Base-by-base conservation (phyloP, 2,329 filamentous ascomycete species). In the Aspergillus tamarii region DNA sequence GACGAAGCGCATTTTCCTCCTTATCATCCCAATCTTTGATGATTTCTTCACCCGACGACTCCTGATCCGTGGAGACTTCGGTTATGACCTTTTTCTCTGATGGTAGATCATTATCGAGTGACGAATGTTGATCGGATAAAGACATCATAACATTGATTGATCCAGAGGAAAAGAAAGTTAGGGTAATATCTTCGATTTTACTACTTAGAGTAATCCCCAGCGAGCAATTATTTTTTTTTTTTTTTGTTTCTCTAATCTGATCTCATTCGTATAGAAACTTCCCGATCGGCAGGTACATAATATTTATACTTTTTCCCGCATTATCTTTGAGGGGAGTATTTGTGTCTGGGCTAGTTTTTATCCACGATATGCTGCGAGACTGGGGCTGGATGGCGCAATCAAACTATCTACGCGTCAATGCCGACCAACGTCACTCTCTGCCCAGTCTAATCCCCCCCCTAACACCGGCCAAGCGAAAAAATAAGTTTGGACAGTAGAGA, bases 351-450 rank as follows among this genome's bases (percentile, higher is more conserved):
- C 52, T 36, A 54, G 30, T 6, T 32, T 53, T 54, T 54, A 54
- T 54, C 52, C 52, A 54, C 19, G 32, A 21, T 36, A 54, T 54
- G 52, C 52, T 54, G 52, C 28, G 52, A 54, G 52, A 54, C 52
- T 54, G 52, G 52, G 52, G 52, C 52, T 34, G 23, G 52, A 54
- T 54, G 52, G 52, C 52, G 52, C 52, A 54, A 54, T 54, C 52
- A 54, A 54, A n/a, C 52, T 54, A 54, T 54, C 52, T 21, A 54
- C 52, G 52, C 52, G 52, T 54, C 52, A 36, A 36, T 53, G 52
- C 52, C 52, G 19, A 36, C 32, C 52, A 36, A 34, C 50, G 30
- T 53, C 30, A 21, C 9, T 32, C 45, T 48, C 43, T 46, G 43
- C 21, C 9, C 43, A 23, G n/a, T 46, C 43, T 46, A 46, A 28